Evolutionary conservation across 306 rosid genomes (phyloP), one percentile per base, ranked within the genome.

Genomic region (Quercus suber): DNA sequence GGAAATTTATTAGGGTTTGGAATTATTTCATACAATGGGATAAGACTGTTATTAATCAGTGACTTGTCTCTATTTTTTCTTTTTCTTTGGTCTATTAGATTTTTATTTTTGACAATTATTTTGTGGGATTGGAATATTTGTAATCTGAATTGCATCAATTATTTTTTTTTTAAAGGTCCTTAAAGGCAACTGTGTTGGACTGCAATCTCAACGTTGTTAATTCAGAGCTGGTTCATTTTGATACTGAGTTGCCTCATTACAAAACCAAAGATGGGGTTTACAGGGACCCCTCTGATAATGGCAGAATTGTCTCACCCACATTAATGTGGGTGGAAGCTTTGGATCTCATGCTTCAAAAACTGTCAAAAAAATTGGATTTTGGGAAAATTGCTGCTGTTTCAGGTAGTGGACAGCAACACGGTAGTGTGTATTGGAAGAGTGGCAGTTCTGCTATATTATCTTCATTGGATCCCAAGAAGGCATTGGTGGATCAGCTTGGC

Each of bases 351-450:
- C 86, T 94, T 69, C 86, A 86, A 59, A 94, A 83, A 80, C 91
- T 94, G 17, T 82, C 86, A 0, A 82, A 87, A 52, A 87, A 82
- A 27, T 76, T 92, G 57, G 92, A 94, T 84, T 88, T 94, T 28
- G 76, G 85, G 23, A 90, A 87, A 78, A 77, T 94, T 73, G 84
- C 82, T 69, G 93, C 98, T 37, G 87, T 94, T 73, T 94, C 98
- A 1, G 98, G 98, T 9, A 94, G 98, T 87, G 98, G 97, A 53
- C 98, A 94, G 80, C 98, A 94, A 37, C 98, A 94, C 75, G 98
- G 97, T 71, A 94, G 98, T 59, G 98, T 94, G 23, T 94, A 94
- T 70, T 94, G 98, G 98, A 94, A 90, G 82, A 86, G 0, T 21
- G 97, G 99, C 13, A 87, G 93, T 81, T 89, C 91, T 68, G 75